Evolutionary conservation across 2,329 filamentous ascomycete genomes (phyloP).

Genomic region (Pseudocercospora fuligena): DNA sequence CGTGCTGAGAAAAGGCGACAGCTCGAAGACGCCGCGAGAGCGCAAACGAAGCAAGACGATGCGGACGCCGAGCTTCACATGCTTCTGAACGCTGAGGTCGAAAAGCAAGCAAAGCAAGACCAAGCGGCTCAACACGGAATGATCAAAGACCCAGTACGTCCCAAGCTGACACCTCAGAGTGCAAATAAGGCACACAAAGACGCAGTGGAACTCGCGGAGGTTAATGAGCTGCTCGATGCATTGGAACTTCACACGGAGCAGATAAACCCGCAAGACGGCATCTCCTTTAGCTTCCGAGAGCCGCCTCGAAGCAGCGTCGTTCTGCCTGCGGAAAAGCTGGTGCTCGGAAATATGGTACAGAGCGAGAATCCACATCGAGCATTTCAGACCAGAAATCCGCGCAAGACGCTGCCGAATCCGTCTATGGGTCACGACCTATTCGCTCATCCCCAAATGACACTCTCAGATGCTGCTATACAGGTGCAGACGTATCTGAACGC

Average conservation of each 20-base stretch:
- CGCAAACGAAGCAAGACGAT: neutral
- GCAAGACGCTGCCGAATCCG: neutral
- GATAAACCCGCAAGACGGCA: no score
- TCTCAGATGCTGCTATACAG: neutral
- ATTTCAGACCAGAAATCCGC: neutral
- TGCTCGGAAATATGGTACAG: neutral
- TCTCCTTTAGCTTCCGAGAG: neutral
- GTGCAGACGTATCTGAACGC: neutral
- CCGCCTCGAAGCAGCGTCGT: neutral
- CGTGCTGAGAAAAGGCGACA: neutral
- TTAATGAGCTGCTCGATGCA: neutral
- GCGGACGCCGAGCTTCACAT: neutral
- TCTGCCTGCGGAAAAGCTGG: neutral
- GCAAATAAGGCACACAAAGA: neutral
- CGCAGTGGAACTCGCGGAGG: neutral
- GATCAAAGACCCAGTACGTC: neutral
- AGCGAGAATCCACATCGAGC: neutral
- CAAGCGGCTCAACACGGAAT: neutral
- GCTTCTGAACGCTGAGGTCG: neutral
- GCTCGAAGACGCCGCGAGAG: neutral
- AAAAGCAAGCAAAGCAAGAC: neutral
- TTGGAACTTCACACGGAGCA: neutral
- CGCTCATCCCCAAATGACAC: neutral
- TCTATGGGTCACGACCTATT: neutral
- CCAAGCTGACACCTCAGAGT: neutral